Percentiles rank a stretch among this genome's conserved stretches.
phyloP scores from a whole-genome alignment of 2,329 filamentous ascomycete species.

The Cladosporium austrohemisphaericum region DNA sequence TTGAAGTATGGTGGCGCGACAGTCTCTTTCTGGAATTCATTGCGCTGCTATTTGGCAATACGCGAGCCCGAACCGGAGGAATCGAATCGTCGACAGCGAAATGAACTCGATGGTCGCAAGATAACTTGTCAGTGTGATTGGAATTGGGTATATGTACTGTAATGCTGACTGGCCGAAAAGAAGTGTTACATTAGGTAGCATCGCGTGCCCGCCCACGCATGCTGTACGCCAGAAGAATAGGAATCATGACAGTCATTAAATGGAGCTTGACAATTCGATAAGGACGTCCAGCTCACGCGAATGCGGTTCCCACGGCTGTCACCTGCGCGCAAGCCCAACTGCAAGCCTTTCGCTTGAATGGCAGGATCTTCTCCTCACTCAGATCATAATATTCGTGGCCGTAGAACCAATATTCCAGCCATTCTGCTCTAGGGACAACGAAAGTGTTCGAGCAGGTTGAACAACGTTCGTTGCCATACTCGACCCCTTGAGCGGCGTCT shows the following conservation, averaged over 20 bases:
- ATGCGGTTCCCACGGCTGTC: conserved; percentile 5
- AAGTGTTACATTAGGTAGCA: no score
- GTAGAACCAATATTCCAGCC: conserved; percentile 36
- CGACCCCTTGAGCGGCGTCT: conserved; percentile 17
- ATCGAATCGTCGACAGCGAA: no score
- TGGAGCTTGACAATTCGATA: background rate
- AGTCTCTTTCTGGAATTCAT: no score
- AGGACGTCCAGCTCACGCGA: background rate
- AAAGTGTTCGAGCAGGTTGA: conserved; percentile 30
- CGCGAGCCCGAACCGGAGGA: no score
- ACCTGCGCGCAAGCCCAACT: conserved; percentile 30
- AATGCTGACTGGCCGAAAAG: no score
- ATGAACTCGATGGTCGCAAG: no score
- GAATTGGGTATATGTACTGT: no score
- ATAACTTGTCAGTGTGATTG: no score
- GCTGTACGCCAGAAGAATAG: background rate
- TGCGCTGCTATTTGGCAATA: no score
- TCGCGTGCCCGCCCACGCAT: background rate
- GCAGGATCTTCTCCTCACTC: conserved; percentile 29
- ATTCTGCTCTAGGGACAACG: conserved; percentile 33
- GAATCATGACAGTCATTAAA: conserved; percentile 5
- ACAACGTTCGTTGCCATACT: conserved; percentile 31
- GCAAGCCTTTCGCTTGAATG: conserved; percentile 32
- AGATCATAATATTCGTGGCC: conserved; percentile 23
- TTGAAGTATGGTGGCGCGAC: no score